Evolutionary conservation across 139 green algal genomes (phyloP).

Genomic region (Choricystis sp.): DNA sequence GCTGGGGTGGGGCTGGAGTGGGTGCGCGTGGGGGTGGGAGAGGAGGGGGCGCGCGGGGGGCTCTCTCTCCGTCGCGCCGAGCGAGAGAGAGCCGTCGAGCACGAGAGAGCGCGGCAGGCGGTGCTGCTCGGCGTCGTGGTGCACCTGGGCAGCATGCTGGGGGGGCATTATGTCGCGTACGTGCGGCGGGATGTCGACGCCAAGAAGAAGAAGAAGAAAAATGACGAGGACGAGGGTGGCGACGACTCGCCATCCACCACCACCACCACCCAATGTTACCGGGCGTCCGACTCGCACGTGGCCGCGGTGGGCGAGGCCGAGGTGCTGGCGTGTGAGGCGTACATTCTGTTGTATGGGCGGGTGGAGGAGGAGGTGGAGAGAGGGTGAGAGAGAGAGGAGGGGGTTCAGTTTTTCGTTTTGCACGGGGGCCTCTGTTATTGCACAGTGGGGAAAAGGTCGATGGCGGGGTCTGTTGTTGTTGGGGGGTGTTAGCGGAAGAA

Average conservation of each 20-base stretch:
- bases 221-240: background rate
- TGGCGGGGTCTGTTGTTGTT: too few species aligned
- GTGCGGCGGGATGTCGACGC: conserved; percentile 11
- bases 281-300: conserved; percentile 12
- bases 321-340: conserved; percentile 9
- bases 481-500: too few species aligned
- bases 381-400: too few species aligned
- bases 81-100: too few species aligned
- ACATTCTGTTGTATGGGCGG: conserved; percentile 17
- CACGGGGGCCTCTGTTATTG: too few species aligned
- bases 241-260: background rate
- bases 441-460: too few species aligned
- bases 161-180: conserved; percentile 54
- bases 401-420: too few species aligned
- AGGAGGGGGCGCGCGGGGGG: too few species aligned
- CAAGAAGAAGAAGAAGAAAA: background rate
- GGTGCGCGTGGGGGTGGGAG: too few species aligned
- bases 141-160: conserved; percentile 35
- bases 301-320: conserved; percentile 2
- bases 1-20: too few species aligned
- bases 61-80: too few species aligned
- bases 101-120: too few species aligned
- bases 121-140: conserved; percentile 51
- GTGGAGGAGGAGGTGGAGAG: background rate
- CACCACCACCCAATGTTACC: conserved; percentile 6